Base-by-base conservation (phyloP, 441 rosid species). In the Populus tomentosa region DNA sequence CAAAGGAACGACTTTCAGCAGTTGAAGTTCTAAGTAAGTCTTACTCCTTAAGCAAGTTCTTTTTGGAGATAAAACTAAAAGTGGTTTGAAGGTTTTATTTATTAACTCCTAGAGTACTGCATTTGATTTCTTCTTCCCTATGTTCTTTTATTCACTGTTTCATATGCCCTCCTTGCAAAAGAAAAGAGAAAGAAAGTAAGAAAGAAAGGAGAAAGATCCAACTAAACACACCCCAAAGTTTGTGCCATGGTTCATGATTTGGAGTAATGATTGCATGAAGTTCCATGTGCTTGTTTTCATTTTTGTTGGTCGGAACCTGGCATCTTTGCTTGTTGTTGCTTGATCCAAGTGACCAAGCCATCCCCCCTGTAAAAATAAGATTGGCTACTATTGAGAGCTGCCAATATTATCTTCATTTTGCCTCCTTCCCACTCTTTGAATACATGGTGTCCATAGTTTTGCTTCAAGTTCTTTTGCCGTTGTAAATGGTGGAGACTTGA, bases 1-100 rank as follows among this genome's bases (percentile, higher is more conserved):
- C 99, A 6, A 93, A 88, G 84, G 91, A 89, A 81, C 84, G 98
- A 77, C 53, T 93, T 71, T 86, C 98, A 8, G 98, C 99, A 26
- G 78, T 80, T 71, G 94, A 95, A 87, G 99, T 95, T 75, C 91
- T 93, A 16, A 85, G 99, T 95, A 86, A 83, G 91, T 78, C 72
- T 78, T 5, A 3, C 23, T 38, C 13, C 63, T 8, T 35, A 14
- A 24, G 79, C 64, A n/a, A 64, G 56, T 67, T 77, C 16, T 72
- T n/a, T 70, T 64, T 30, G 30, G 23, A 21, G 32, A 32, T 26
- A 42, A 75, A 30, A 2, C 4, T 26, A 26, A 32, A 36, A 13
- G 7, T 66, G 36, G 16, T 30, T 5, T 8, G 24, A 20, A 7
- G 64, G 32, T 20, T 81, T 42, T 38, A 71, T 21, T 6, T 59